Conservation (phyloP, 345 rosid species). For the Gossypium sturtianum region DNA sequence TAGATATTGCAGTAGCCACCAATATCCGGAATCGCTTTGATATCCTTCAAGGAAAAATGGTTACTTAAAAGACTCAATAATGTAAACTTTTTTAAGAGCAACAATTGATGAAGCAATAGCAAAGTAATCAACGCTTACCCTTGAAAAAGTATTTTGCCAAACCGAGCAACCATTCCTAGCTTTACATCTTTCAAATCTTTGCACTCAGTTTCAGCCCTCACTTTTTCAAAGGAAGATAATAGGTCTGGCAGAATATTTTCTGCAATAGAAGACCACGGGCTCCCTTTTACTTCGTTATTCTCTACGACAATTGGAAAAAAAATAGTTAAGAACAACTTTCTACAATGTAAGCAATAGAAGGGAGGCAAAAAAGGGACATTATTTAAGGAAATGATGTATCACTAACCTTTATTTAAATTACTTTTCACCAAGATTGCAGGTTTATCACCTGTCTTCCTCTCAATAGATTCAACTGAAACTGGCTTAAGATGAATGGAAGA, state of each 20-base stretch:
- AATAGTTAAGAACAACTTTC: background rate
- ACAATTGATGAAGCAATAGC: constrained; percentile 4
- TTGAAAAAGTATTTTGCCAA: constrained; percentile 45
- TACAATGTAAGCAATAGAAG: constrained; percentile 8
- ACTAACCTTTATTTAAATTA: constrained; percentile 25
- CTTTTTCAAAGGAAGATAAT: constrained; percentile 28
- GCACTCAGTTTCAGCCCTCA: constrained; percentile 24
- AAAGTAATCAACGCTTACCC: constrained; percentile 29
- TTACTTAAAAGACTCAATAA: background rate
- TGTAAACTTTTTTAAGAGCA: background rate
- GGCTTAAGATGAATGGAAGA: constrained; percentile 30
- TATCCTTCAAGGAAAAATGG: background rate
- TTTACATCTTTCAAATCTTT: constrained; percentile 20
- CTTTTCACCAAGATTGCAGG: constrained; percentile 32
- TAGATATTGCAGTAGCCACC: background rate
- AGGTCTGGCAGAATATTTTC: constrained; percentile 46
- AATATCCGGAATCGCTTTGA: background rate
- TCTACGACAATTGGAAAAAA: background rate
- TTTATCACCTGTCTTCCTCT: constrained; percentile 24
- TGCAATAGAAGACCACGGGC: constrained; percentile 37
- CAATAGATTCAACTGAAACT: constrained; percentile 26
- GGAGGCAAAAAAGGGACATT: background rate
- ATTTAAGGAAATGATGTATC: background rate
- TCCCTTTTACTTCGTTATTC: constrained; percentile 15
- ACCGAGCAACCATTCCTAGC: constrained; percentile 46